phyloP scores from a whole-genome alignment of 805 yeast species.

The Yarrowia divulgata region DNA sequence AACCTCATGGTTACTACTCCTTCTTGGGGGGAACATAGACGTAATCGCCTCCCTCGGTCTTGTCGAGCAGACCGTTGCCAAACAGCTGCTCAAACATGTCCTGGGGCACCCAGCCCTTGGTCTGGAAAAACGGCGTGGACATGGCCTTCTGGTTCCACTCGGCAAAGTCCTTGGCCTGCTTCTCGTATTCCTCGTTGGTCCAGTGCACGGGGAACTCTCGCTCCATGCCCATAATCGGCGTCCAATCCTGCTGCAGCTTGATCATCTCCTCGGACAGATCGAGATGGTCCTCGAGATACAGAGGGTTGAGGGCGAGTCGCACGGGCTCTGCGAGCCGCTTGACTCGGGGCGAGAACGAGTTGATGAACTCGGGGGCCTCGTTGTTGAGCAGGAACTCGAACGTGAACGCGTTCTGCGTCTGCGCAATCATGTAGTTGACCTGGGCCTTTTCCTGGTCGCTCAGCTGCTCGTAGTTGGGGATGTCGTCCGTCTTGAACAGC shows the following conservation, averaged over 20 bases:
- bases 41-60: slow-evolving; percentile 66
- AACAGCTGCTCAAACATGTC: slow-evolving; percentile 80
- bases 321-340: slow-evolving; percentile 57
- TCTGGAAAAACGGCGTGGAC: slow-evolving; percentile 82
- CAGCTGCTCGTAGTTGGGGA: slow-evolving; percentile 71
- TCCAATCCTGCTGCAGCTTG: slow-evolving; percentile 48
- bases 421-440: slow-evolving; percentile 82
- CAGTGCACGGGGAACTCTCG: slow-evolving; percentile 65
- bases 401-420: slow-evolving; percentile 88
- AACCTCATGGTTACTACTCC: too few species aligned
- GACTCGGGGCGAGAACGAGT: slow-evolving; percentile 79
- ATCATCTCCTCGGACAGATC: slow-evolving; percentile 49
- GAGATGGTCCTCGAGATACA: slow-evolving; percentile 44
- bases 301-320: slow-evolving; percentile 46
- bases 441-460: slow-evolving; percentile 78
- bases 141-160: slow-evolving; percentile 72
- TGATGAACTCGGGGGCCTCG: slow-evolving; percentile 64
- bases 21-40: slow-evolving; percentile 44
- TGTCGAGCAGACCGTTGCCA: slow-evolving; percentile 71
- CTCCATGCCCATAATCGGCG: slow-evolving; percentile 41
- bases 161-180: slow-evolving; percentile 64
- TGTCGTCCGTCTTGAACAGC: slow-evolving; percentile 77
- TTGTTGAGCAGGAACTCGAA: slow-evolving; percentile 83
- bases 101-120: slow-evolving; percentile 96
- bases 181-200: slow-evolving; percentile 64